Conservation (phyloP, 345 rosid species). For the Pugionium dolabratum region DNA sequence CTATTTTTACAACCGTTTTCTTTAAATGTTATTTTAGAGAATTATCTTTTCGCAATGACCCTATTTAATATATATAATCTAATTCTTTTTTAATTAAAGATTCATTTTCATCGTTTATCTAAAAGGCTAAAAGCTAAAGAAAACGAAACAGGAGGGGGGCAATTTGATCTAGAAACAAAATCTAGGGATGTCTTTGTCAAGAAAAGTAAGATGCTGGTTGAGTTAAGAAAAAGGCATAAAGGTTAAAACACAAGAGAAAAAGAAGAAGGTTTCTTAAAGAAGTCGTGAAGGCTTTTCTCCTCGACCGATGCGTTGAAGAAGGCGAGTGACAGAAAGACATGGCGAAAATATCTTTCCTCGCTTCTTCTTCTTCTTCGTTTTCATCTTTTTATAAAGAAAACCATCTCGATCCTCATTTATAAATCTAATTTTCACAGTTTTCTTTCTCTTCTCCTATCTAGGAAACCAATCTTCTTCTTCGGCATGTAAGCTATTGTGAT, state of each 20-base stretch:
- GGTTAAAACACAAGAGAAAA: conserved; percentile 10
- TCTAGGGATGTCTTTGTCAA: conserved; percentile 29
- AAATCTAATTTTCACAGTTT: conserved; percentile 32
- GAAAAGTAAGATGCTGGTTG: conserved; percentile 20
- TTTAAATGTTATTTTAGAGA: too few species aligned
- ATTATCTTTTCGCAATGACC: too few species aligned
- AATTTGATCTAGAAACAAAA: conserved; percentile 11
- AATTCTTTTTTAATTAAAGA: too few species aligned
- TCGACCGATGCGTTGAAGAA: conserved; percentile 53
- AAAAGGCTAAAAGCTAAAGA: neutral
- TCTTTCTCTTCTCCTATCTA: conserved; percentile 24
- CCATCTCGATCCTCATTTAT: conserved; percentile 35
- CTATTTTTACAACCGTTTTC: too few species aligned
- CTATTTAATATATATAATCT: too few species aligned
- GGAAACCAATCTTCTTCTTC: neutral
- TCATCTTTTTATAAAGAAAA: conserved; percentile 17
- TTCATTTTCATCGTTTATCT: too few species aligned
- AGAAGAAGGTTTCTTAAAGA: conserved; percentile 22
- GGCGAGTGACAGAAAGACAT: conserved; percentile 40
- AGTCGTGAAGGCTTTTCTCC: conserved; percentile 48
- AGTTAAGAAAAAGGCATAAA: neutral
- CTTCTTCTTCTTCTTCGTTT: conserved; percentile 21
- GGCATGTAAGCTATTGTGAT: conserved; percentile 1
- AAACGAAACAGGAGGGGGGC: neutral
- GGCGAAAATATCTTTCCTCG: conserved; percentile 33